A percentile compares a stretch with the other conserved stretches of the same genome.
Evolutionary conservation across 2,329 filamentous ascomycete species (phyloP).

Genomic region (Stemphylium lycopersici): DNA sequence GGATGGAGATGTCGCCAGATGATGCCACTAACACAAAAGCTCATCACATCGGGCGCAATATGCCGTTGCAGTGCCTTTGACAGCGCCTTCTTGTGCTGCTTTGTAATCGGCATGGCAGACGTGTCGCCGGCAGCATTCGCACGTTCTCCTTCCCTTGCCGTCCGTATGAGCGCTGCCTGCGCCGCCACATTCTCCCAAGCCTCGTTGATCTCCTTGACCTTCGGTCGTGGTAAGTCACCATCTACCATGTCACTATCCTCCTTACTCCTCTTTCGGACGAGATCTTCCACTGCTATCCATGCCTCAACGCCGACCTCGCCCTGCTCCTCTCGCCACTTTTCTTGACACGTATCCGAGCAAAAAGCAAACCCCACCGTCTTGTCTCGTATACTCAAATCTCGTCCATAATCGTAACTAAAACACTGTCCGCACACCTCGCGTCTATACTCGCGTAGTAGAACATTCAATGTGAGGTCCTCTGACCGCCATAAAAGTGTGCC

Average conservation of each 20-base stretch:
- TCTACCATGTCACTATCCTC: constrained; percentile 47
- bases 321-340: constrained; percentile 42
- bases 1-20: constrained; percentile 43
- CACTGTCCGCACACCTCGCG: constrained; percentile 58
- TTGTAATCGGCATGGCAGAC: constrained; percentile 29
- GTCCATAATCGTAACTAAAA: constrained; percentile 54
- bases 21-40: constrained; percentile 51
- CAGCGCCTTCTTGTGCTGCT: constrained; percentile 41
- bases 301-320: constrained; percentile 39
- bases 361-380: constrained; percentile 51
- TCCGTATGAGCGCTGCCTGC: constrained; percentile 37
- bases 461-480: constrained; percentile 47
- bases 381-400: constrained; percentile 49
- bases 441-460: constrained; percentile 54
- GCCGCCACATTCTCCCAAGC: constrained; percentile 34
- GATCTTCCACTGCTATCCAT: constrained; percentile 43
- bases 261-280: constrained; percentile 39
- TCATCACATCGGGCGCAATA: constrained; percentile 49
- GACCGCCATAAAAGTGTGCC: constrained; percentile 48
- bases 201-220: constrained; percentile 31
- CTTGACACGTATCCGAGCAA: constrained; percentile 48
- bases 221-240: constrained; percentile 34
- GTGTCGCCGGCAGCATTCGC: neutral
- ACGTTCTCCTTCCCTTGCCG: constrained; percentile 24
- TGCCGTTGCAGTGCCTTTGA: constrained; percentile 37